Evolutionary conservation across 345 rosid species (phyloP), one percentile per base, ranked within the genome.

Genomic region (Anacardium occidentale): DNA sequence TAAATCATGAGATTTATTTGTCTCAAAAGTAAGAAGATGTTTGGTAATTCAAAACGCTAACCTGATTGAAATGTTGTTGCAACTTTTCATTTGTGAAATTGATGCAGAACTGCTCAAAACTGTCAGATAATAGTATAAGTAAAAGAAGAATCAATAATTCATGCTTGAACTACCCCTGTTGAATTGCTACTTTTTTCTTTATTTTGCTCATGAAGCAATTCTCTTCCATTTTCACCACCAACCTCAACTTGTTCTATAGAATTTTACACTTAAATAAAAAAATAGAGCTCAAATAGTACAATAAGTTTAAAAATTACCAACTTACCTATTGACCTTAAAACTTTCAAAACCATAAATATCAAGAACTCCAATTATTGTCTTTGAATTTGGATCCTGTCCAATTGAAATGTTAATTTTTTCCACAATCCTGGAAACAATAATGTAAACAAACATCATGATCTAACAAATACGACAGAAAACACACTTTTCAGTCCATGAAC

Each of bases 271-370:
- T 1, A 10, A 10, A 15, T 37, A 44, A 10, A 59, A 67, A 57
- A 10, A 67, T 40, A 40, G 40, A 24, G n/a, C 58, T 73, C 44
- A 45, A 61, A 13, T 54, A 9, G 26, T 13, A 64, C 17, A 50
- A 66, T 34, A 70, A 25, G 24, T 15, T 25, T 18, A 29, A 18
- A 10, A 40, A 32, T 26, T 57, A 65, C 25, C 53, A 51, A 44
- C 75, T 66, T 83, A 89, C 98, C 98, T 93, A 71, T 93, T 93
- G 83, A 84, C 78, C 80, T 89, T 85, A 71, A 93, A 93, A 80
- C 98, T 93, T 85, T 93, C 98, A 78, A 93, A 93, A 68, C 98
- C 97, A 82, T 93, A 93, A 63, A 93, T 91, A 85, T 93, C 97
- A 78, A 93, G 93, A 71, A 93, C 98, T 79, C 98, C 98, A 69